Percentiles rank a stretch among this genome's conserved stretches.
Conservation (phyloP, 2,329 filamentous ascomycete species). For the Paracoccidioides brasiliensis region DNA sequence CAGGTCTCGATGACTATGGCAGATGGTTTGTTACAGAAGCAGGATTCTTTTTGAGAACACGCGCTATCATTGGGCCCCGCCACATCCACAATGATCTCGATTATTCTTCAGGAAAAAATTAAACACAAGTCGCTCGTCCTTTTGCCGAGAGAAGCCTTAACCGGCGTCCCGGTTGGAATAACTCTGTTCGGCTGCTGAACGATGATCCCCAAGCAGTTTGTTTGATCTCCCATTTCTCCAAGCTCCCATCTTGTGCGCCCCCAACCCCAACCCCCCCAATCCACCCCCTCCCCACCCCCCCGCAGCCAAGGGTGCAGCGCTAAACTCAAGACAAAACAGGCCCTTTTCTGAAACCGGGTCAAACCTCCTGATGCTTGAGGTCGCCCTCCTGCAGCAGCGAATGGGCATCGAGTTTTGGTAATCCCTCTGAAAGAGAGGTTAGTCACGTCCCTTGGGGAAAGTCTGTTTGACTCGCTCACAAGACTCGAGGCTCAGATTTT, state of each 20-base stretch:
- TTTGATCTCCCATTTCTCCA: background rate
- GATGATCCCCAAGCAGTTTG: background rate
- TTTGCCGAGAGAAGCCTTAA: background rate
- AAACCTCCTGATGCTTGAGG: background rate
- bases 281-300: too few species aligned
- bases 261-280: too few species aligned
- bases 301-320: background rate
- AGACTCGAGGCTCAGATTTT: background rate
- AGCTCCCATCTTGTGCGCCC: background rate
- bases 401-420: background rate
- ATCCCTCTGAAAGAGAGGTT: background rate
- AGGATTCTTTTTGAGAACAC: background rate
- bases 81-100: background rate
- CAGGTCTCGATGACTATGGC: background rate
- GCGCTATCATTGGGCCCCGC: background rate
- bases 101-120: background rate
- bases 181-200: background rate
- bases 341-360: background rate
- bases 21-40: background rate
- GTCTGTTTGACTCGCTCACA: constrained; percentile 4
- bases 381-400: background rate
- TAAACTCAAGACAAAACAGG: constrained; percentile 3
- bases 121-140: background rate
- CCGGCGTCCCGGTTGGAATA: background rate
- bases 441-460: background rate